A percentile compares a stretch with the other conserved stretches of the same genome.
These are phyloP conservation scores for Talaromyces sp. DNA, from an alignment of 2,329 filamentous ascomycete genomes.

Conservation along the genomic window DNA sequence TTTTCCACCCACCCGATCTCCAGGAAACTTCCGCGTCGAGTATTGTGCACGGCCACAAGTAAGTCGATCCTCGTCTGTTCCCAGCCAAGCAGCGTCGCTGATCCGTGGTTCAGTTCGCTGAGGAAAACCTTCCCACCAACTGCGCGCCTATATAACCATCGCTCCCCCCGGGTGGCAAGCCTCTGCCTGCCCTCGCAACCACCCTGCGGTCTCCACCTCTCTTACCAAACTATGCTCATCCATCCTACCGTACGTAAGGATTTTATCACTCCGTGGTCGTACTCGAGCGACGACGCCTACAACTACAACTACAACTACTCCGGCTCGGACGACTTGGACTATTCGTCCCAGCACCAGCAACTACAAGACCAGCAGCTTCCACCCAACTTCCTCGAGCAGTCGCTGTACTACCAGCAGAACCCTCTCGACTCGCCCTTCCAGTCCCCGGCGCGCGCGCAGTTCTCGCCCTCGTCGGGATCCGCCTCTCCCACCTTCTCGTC, in stretches of 20 bases:
- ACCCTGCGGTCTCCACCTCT: background rate
- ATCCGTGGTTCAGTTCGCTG: constrained; percentile 5
- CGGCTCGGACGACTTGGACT: constrained; percentile 15
- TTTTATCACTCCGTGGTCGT: constrained; percentile 35
- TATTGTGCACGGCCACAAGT: constrained; percentile 11
- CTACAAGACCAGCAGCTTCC: constrained; percentile 36
- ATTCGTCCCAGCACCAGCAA: constrained; percentile 17
- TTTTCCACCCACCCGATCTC: background rate
- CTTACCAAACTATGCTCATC: constrained; percentile 34
- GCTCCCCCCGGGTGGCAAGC: constrained; percentile 12
- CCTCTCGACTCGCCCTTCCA: constrained; percentile 30
- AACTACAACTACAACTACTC: constrained; percentile 21
- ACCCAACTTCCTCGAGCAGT: constrained; percentile 22
- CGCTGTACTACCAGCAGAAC: constrained; percentile 11
- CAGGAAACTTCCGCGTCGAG: constrained; percentile 8
- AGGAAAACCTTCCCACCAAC: constrained; percentile 14
- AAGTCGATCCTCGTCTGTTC: background rate
- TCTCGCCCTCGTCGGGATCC: constrained; percentile 32
- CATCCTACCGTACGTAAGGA: constrained; percentile 36
- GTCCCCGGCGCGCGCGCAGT: constrained; percentile 22
- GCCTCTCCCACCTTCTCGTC: constrained; percentile 24
- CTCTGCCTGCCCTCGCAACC: constrained; percentile 7
- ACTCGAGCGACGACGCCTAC: constrained; percentile 16
- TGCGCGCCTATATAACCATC: constrained; percentile 13
- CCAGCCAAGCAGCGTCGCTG: constrained; percentile 7